Conservation (phyloP, 768 basidiomycete species). For the Naganishia vaughanmartiniae region DNA sequence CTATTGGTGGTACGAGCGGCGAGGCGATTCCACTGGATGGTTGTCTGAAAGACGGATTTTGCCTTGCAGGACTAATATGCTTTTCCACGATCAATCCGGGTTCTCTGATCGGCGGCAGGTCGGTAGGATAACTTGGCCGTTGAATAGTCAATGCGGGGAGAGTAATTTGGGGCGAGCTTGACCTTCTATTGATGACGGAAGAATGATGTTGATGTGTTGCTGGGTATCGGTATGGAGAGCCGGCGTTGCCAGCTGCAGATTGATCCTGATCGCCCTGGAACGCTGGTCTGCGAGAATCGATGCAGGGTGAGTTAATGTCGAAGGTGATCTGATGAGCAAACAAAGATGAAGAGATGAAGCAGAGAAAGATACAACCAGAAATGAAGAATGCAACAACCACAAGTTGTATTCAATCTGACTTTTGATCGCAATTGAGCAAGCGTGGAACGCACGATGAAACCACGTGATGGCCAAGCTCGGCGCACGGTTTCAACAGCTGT, state of each 20-base stretch:
- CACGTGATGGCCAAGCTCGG: constrained; percentile 9
- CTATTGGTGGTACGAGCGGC: neutral
- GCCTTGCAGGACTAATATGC: neutral
- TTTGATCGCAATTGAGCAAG: neutral
- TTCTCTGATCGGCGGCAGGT: constrained; percentile 7
- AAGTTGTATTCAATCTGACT: neutral
- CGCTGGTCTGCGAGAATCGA: neutral
- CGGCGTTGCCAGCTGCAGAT: neutral
- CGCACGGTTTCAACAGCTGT: neutral
- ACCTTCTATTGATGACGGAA: neutral
- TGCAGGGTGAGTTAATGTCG: neutral
- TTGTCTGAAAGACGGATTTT: neutral
- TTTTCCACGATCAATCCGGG: neutral
- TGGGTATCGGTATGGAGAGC: neutral
- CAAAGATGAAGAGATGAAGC: neutral
- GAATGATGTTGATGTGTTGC: neutral
- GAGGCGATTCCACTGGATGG: neutral
- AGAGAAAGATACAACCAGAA: neutral
- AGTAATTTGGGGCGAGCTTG: constrained; percentile 4
- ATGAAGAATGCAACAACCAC: constrained; percentile 16
- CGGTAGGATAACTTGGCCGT: constrained; percentile 14
- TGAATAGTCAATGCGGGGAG: constrained; percentile 9
- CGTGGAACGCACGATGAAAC: constrained; percentile 10
- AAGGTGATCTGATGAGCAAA: neutral
- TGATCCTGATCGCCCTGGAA: neutral